Evolutionary conservation across 2,329 filamentous ascomycete species (phyloP).

Genomic region (Leptodontidium sp.): DNA sequence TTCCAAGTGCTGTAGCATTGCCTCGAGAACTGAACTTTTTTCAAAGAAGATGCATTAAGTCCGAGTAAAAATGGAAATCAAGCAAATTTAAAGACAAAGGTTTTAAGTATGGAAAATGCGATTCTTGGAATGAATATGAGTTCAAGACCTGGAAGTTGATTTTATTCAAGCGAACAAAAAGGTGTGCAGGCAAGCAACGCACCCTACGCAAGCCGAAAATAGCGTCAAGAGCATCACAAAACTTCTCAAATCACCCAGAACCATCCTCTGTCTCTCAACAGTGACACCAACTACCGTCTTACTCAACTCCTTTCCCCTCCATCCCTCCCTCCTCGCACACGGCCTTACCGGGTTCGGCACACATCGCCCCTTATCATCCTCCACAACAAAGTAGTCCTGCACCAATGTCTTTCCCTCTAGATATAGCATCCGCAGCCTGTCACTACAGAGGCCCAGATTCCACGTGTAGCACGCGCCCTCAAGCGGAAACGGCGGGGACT

Average conservation of each 20-base stretch:
- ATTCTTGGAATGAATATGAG: background rate
- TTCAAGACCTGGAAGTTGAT: background rate
- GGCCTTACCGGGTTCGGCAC: background rate
- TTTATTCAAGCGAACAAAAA: background rate
- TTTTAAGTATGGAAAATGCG: too few relatives aligned
- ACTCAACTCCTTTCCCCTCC: background rate
- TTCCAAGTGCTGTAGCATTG: too few relatives aligned
- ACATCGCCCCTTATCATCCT: background rate
- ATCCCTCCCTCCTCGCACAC: background rate
- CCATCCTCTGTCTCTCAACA: background rate
- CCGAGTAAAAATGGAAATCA: too few relatives aligned
- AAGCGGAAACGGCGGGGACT: background rate
- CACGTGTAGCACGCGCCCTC: background rate
- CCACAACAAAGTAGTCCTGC: constrained; percentile 1
- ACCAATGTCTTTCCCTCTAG: background rate
- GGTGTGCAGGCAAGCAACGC: background rate
- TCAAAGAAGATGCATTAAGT: too few relatives aligned
- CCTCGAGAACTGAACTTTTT: too few relatives aligned
- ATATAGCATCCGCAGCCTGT: background rate
- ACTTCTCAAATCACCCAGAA: background rate
- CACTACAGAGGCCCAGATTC: background rate
- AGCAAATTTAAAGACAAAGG: too few relatives aligned
- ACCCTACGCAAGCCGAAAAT: background rate
- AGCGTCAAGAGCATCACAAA: background rate
- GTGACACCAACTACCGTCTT: background rate